Conservation (phyloP, 1,284 basidiomycete species). For the Apiotrichum laibachii region DNA sequence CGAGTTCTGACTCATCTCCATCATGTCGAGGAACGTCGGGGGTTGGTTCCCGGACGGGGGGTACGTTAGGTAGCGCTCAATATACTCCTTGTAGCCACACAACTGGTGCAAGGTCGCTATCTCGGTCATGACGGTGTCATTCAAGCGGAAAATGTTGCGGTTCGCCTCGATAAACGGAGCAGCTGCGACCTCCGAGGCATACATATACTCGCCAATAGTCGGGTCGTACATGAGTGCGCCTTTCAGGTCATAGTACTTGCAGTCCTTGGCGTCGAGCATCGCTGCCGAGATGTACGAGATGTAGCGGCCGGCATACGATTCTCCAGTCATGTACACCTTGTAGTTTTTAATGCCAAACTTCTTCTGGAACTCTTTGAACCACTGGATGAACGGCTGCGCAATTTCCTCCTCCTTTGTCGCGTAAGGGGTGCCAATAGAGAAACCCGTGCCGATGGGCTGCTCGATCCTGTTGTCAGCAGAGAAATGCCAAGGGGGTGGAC, state of each 20-base stretch:
- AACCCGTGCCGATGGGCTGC: constrained; percentile 80
- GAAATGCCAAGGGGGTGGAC: background rate
- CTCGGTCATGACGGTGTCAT: constrained; percentile 60
- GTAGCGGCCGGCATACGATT: constrained; percentile 50
- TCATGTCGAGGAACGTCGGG: constrained; percentile 9
- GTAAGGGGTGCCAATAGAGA: constrained; percentile 68
- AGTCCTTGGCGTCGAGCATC: constrained; percentile 28
- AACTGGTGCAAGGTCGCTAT: constrained; percentile 57
- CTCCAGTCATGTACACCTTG: constrained; percentile 38
- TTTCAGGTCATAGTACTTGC: constrained; percentile 24
- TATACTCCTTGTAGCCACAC: constrained; percentile 66
- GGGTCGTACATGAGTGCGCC: constrained; percentile 34
- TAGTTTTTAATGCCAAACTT: constrained; percentile 26
- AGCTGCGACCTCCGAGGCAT: constrained; percentile 67
- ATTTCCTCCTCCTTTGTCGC: constrained; percentile 52
- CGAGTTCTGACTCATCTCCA: too few relatives aligned
- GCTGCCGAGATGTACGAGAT: constrained; percentile 49
- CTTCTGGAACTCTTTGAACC: constrained; percentile 24
- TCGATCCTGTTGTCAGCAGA: constrained; percentile 42
- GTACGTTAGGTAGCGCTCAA: constrained; percentile 60
- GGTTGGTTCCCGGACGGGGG: constrained; percentile 58
- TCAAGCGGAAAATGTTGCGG: constrained; percentile 24
- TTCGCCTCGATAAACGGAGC: constrained; percentile 15
- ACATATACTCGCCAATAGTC: constrained; percentile 43
- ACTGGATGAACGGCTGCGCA: constrained; percentile 41